phyloP scores from a whole-genome alignment of 371 early-diverging fungal species.

The Saksenaea vasiformis region DNA sequence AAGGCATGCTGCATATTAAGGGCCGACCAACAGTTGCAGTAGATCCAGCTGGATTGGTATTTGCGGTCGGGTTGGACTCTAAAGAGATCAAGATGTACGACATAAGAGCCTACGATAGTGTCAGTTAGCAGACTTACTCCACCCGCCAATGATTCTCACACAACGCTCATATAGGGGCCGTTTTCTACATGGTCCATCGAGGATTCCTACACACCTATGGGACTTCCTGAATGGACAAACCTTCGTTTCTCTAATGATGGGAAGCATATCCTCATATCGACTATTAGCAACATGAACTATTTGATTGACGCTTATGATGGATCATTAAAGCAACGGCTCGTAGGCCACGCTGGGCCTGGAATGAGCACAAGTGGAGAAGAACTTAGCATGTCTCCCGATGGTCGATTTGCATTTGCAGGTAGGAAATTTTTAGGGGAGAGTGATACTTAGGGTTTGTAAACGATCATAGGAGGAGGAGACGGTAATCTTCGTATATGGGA shows the following conservation, averaged over 20 bases:
- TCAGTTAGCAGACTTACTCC: slow-evolving; percentile 9
- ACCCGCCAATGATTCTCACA: slow-evolving; percentile 12
- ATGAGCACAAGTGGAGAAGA: slow-evolving; percentile 45
- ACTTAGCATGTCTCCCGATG: slow-evolving; percentile 78
- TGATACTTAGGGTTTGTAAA: neutral
- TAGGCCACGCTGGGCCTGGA: slow-evolving; percentile 48
- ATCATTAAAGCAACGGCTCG: slow-evolving; percentile 46
- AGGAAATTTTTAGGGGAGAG: neutral
- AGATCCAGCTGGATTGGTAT: slow-evolving; percentile 81
- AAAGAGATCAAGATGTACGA: slow-evolving; percentile 66
- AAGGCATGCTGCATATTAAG: slow-evolving; percentile 50
- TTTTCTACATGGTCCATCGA: slow-evolving; percentile 41
- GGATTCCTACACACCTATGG: slow-evolving; percentile 24
- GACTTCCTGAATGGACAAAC: slow-evolving; percentile 56
- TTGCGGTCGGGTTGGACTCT: slow-evolving; percentile 68
- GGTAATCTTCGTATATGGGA: slow-evolving; percentile 72
- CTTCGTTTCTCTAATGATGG: slow-evolving; percentile 80
- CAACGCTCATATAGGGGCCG: slow-evolving; percentile 28
- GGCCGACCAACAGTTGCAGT: slow-evolving; percentile 71
- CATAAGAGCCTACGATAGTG: slow-evolving; percentile 55
- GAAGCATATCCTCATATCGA: slow-evolving; percentile 70
- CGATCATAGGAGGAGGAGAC: slow-evolving; percentile 59
- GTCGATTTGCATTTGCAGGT: slow-evolving; percentile 71
- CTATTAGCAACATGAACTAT: slow-evolving; percentile 62
- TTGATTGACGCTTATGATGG: slow-evolving; percentile 75